phyloP scores from a whole-genome alignment of 495 filamentous ascomycete genomes.

The Xylaria bambusicola region DNA sequence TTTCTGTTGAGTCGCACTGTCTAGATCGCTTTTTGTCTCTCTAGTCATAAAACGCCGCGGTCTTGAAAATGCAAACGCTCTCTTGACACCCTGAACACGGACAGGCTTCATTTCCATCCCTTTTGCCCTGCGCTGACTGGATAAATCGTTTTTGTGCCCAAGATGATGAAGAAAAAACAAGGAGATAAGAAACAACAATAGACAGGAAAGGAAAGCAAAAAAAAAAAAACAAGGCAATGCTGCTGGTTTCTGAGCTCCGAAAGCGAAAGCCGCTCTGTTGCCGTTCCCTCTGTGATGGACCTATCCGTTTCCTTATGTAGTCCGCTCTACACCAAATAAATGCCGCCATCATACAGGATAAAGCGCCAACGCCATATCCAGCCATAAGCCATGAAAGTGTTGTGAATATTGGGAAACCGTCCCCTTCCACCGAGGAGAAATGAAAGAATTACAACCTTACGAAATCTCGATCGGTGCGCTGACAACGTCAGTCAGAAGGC shows the following conservation, averaged over 20 bases:
- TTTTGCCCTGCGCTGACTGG: background rate
- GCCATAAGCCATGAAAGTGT: constrained; percentile 10
- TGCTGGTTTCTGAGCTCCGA: background rate
- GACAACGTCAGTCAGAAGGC: too few species aligned
- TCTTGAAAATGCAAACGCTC: constrained; percentile 14
- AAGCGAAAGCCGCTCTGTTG: too few species aligned
- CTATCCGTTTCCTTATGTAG: constrained; percentile 18
- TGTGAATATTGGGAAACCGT: constrained; percentile 8
- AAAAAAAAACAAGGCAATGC: too few species aligned
- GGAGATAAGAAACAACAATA: background rate
- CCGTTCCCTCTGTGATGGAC: constrained; percentile 15
- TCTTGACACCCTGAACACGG: background rate
- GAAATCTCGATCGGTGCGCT: too few species aligned
- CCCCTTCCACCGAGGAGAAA: too few species aligned
- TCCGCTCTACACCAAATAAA: constrained; percentile 21
- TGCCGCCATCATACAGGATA: background rate
- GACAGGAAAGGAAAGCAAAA: too few species aligned
- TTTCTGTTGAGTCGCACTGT: background rate
- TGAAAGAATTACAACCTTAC: too few species aligned
- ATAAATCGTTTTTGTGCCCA: constrained; percentile 1
- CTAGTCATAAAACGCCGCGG: constrained; percentile 13
- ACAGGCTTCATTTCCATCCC: background rate
- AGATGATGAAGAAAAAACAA: background rate
- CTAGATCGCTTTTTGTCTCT: background rate
- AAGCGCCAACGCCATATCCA: constrained; percentile 19